Evolutionary conservation across 2,329 filamentous ascomycete species (phyloP).

Genomic region (Colletotrichum sp.): DNA sequence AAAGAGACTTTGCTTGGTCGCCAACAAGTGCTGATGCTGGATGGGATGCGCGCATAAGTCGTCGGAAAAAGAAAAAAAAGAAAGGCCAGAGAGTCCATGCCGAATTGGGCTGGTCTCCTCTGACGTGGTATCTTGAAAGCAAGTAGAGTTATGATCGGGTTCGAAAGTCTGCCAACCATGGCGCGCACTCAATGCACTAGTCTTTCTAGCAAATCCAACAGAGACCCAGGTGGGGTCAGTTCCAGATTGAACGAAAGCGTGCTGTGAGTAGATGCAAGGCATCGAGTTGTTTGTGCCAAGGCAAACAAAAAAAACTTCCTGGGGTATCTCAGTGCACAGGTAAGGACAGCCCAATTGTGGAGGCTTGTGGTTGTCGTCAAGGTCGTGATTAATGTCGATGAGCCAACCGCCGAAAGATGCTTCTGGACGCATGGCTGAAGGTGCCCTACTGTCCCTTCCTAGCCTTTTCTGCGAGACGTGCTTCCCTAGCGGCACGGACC

Average conservation of each 20-base stretch:
- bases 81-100: constrained; percentile 10
- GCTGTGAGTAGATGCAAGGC: not conserved
- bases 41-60: constrained; percentile 4
- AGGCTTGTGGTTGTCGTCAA: constrained; percentile 15
- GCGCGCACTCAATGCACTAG: not conserved
- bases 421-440: constrained; percentile 6
- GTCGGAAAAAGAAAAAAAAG: constrained; percentile 10
- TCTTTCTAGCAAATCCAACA: not conserved
- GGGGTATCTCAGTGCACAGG: constrained; percentile 19
- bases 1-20: constrained; percentile 8
- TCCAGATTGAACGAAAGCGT: not conserved
- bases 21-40: constrained; percentile 11
- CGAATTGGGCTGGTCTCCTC: not conserved
- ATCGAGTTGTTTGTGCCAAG: not conserved
- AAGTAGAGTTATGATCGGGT: constrained; percentile 16
- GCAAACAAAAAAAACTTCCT: constrained; percentile 10
- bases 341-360: constrained; percentile 2
- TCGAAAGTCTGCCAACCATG: constrained; percentile 8
- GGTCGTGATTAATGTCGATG: constrained; percentile 17
- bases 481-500: constrained; percentile 83
- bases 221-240: not conserved
- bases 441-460: constrained; percentile 59
- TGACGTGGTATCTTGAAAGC: constrained; percentile 21
- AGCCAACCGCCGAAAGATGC: constrained; percentile 17
- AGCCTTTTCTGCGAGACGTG: constrained; percentile 83